phyloP scores from a whole-genome alignment of 305 asterid genomes.

The Fraxinus xanthoxyloides region DNA sequence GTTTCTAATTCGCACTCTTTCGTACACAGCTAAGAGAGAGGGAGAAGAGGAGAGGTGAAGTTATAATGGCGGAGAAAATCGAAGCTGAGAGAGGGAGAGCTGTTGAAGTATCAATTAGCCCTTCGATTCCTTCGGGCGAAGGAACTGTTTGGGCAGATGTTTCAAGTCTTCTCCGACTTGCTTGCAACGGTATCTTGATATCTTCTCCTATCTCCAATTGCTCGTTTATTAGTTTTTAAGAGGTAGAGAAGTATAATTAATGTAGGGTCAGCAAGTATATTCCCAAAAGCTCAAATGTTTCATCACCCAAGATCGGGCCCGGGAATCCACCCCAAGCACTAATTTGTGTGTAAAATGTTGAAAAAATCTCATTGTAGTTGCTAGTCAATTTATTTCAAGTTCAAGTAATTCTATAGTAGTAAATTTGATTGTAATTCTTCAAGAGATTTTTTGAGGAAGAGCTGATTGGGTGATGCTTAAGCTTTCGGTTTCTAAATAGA shows the following conservation, averaged over 20 bases:
- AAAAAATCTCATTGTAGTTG: not conserved
- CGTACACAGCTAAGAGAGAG: not conserved
- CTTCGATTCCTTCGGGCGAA: constrained; percentile 66
- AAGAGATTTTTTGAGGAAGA: not conserved
- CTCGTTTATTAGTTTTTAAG: not conserved
- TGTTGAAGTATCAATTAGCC: constrained; percentile 33
- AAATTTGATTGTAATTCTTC: not conserved
- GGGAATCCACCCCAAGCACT: not conserved
- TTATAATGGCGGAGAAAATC: constrained; percentile 31
- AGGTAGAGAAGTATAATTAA: not conserved
- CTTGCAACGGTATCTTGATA: constrained; percentile 65
- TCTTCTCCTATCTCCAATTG: constrained; percentile 25
- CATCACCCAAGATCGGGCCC: not conserved
- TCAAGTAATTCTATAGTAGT: not conserved
- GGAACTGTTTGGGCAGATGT: constrained; percentile 82
- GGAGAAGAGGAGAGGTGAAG: not conserved
- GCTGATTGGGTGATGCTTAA: not conserved
- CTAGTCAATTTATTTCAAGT: not conserved
- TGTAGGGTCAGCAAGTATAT: not conserved
- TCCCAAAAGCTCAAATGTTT: not conserved
- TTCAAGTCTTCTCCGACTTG: constrained; percentile 62
- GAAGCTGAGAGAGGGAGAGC: constrained; percentile 38
- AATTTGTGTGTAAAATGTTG: not conserved
- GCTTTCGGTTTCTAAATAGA: not conserved
- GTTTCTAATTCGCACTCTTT: not conserved